Percentiles rank a stretch among this genome's conserved stretches.
Conservation (phyloP, 352 stramenopile species). For the Phytophthora chlamydospora region DNA sequence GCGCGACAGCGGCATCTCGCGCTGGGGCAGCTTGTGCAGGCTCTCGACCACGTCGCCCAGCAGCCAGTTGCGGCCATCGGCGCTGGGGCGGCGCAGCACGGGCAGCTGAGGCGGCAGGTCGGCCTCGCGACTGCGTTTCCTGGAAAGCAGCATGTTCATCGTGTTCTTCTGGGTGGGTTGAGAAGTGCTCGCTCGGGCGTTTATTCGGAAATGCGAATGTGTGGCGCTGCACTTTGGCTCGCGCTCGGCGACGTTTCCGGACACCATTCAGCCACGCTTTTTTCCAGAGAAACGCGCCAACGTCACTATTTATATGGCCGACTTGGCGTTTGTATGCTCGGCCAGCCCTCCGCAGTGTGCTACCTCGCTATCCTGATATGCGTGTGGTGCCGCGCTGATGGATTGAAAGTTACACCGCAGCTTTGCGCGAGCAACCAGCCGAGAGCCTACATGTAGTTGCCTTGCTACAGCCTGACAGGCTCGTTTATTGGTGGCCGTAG, state of each 20-base stretch:
- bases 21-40: slow-evolving; percentile 25
- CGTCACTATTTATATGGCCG: slow-evolving; percentile 16
- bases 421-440: too few species aligned
- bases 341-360: not conserved
- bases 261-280: not conserved
- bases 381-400: not conserved
- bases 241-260: slow-evolving; percentile 20
- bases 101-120: slow-evolving; percentile 23
- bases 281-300: slow-evolving; percentile 14
- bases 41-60: slow-evolving; percentile 40
- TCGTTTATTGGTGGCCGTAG: too few species aligned
- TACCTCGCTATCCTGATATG: not conserved
- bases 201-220: slow-evolving; percentile 21
- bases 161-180: not conserved
- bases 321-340: slow-evolving; percentile 6
- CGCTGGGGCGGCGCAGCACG: slow-evolving; percentile 32
- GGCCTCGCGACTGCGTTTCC: slow-evolving; percentile 51
- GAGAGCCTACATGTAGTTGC: too few species aligned
- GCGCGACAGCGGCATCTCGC: slow-evolving; percentile 30
- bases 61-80: slow-evolving; percentile 48
- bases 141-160: slow-evolving; percentile 54
- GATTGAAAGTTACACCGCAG: not conserved
- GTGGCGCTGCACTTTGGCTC: slow-evolving; percentile 13
- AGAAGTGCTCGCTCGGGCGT: slow-evolving; percentile 10
- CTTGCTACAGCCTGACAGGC: too few species aligned